phyloP scores from a whole-genome alignment of 106 monocot species.

The Gastrodia elata region DNA sequence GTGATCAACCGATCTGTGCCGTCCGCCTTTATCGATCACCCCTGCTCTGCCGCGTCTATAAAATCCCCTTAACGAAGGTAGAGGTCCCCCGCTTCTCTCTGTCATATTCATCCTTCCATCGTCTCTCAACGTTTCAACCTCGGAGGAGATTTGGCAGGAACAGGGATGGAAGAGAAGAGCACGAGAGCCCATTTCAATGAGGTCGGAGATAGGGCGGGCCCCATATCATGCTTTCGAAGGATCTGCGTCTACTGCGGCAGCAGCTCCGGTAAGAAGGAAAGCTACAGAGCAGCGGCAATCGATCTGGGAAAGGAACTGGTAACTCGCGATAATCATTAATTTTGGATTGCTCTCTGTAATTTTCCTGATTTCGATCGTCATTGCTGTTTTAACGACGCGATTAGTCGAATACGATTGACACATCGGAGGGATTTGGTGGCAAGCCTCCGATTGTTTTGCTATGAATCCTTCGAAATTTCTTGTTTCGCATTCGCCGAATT shows the following conservation, averaged over 20 bases:
- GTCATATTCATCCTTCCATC: not conserved
- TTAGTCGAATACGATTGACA: not conserved
- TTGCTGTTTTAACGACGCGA: not conserved
- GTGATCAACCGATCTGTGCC: not conserved
- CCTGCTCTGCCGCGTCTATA: not conserved
- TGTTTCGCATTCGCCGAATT: too few species aligned
- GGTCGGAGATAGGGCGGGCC: not conserved
- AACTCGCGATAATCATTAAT: not conserved
- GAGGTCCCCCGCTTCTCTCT: not conserved
- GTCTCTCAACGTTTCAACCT: not conserved
- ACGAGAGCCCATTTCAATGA: not conserved
- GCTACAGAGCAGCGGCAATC: conserved; percentile 58
- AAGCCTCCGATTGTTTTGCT: not conserved
- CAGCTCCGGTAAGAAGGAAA: conserved; percentile 38
- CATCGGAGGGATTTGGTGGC: too few species aligned
- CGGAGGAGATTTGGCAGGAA: not conserved
- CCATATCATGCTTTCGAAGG: conserved; percentile 11
- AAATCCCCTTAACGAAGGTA: not conserved
- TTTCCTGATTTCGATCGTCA: not conserved
- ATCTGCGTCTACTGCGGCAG: conserved; percentile 80
- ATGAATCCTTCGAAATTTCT: not conserved
- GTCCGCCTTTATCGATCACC: not conserved
- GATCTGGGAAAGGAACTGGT: conserved; percentile 71
- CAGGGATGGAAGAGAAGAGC: not conserved
- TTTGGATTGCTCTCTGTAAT: not conserved